Base-by-base conservation (phyloP, 2,329 filamentous ascomycete species). In the Drechslerella dactyloides region DNA sequence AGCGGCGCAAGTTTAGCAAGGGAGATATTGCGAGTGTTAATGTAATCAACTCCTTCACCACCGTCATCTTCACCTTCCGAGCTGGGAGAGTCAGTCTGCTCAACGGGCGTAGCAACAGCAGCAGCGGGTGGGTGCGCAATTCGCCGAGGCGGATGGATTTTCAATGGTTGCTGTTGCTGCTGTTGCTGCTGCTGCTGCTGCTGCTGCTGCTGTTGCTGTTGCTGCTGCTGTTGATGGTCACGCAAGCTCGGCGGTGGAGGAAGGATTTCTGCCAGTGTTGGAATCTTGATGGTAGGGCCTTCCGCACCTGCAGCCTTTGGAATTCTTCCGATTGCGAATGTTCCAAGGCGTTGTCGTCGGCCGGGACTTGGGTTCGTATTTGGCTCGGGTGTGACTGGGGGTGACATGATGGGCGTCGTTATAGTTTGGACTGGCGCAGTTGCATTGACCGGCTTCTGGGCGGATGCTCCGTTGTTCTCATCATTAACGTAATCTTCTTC, bases 331-430 rank as follows among this genome's bases (percentile, higher is more conserved):
- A 51, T 46, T 19, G 66, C 66, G 23, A 70, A 70, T 27, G 48
- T 30, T 27, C 21, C 40, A n/a, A 70, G 59, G 33, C 66, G 66
- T 17, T 59, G 59, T 40, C 66, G 46, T 17, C 58, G 53, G 6
- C 66, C 66, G 7, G 59, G 66, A 17, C 66, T 70, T 21, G 66
- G 66, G 40, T 58, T 64, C 6, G 54, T 46, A 7, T 35, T 55
- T 11, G 66, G 66, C 13, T 70, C 66, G 15, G 66, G 66, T n/a
- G 66, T 70, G n/a, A 64, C 48, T 19, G 66, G 66, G 50, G 66
- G 66, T 10, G 66, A 70, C 30, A 70, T 42, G 19, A 56, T 46
- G 21, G 59, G 54, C 6, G 52, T 40, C 23, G 17, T 19, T 6
- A 23, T 23, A 21, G 7, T 42, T 15, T 35, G 30, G 17, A 19